These are phyloP conservation scores for Ogataea minuta DNA, from an alignment of 805 yeast species.

Conservation along the genomic window DNA sequence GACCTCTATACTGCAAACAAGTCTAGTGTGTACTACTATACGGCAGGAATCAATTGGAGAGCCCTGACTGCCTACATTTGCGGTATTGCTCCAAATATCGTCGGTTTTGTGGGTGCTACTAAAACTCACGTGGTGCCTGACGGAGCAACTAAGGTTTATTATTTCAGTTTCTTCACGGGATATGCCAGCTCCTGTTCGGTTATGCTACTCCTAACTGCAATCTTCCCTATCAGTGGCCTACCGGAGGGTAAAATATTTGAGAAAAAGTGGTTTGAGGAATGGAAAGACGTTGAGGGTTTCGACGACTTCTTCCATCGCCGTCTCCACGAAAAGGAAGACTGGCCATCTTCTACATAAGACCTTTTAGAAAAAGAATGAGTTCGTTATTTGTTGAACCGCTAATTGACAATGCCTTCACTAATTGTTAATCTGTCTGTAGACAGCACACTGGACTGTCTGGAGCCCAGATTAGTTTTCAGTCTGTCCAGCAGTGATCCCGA, in stretches of 20 bases:
- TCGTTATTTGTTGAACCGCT: neutral
- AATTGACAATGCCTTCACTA: constrained; percentile 19
- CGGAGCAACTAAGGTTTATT: constrained; percentile 74
- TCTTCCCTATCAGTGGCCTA: constrained; percentile 50
- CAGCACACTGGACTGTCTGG: constrained; percentile 25
- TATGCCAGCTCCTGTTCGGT: constrained; percentile 56
- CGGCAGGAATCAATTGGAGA: constrained; percentile 76
- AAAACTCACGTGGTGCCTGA: constrained; percentile 66
- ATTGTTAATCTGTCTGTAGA: constrained; percentile 19
- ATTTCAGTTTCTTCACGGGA: constrained; percentile 76
- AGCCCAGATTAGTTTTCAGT: constrained; percentile 21
- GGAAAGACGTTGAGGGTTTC: constrained; percentile 63
- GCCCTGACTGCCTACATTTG: constrained; percentile 76
- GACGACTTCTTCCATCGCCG: constrained; percentile 33
- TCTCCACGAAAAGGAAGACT: constrained; percentile 2
- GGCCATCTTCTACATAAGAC: no score
- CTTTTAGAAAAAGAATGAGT: constrained; percentile 4
- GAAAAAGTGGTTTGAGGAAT: constrained; percentile 61
- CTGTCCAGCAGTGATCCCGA: constrained; percentile 25
- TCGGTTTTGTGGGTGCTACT: constrained; percentile 84
- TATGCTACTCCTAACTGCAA: constrained; percentile 50
- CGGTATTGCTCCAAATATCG: constrained; percentile 80
- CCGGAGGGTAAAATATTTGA: constrained; percentile 39
- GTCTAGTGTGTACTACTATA: constrained; percentile 55
- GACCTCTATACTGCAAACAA: constrained; percentile 58